A percentile compares a stretch with the other conserved stretches of the same genome.
Evolutionary conservation across 148 eudicot species (phyloP).

Genomic region (Rhododendron kiyosumense): DNA sequence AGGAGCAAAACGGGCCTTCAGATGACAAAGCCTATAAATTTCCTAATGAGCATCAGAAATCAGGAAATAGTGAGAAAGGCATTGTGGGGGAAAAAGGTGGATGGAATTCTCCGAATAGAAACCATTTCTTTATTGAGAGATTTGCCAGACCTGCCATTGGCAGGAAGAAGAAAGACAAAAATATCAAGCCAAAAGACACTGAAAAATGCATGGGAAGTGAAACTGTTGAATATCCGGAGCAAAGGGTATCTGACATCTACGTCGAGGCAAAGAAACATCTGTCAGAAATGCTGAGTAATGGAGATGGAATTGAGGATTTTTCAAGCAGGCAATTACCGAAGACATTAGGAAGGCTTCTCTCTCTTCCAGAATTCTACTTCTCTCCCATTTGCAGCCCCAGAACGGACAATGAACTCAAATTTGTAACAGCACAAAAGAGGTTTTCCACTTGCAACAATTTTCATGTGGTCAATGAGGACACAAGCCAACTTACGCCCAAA

Average conservation of each 20-base stretch:
- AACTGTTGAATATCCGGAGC: constrained; percentile 30
- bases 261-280: constrained; percentile 85
- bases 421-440: constrained; percentile 25
- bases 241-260: constrained; percentile 63
- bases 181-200: constrained; percentile 24
- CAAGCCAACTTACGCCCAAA: constrained; percentile 21
- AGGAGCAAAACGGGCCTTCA: constrained; percentile 35
- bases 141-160: constrained; percentile 47
- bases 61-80: constrained; percentile 36
- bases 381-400: constrained; percentile 66
- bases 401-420: constrained; percentile 26
- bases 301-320: constrained; percentile 42
- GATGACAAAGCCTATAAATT: constrained; percentile 10
- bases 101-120: constrained; percentile 81
- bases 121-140: constrained; percentile 73
- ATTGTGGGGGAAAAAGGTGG: constrained; percentile 40
- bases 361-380: constrained; percentile 56
- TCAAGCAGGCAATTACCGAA: constrained; percentile 39
- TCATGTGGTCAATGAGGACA: constrained; percentile 23
- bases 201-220: constrained; percentile 13
- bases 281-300: constrained; percentile 68
- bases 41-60: constrained; percentile 20
- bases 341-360: constrained; percentile 75
- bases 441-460: constrained; percentile 22
- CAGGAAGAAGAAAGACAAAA: constrained; percentile 31